Percentiles rank a stretch among this genome's conserved stretches.
Evolutionary conservation across 495 filamentous ascomycete species (phyloP).

Genomic region (Annulohypoxylon stygium): DNA sequence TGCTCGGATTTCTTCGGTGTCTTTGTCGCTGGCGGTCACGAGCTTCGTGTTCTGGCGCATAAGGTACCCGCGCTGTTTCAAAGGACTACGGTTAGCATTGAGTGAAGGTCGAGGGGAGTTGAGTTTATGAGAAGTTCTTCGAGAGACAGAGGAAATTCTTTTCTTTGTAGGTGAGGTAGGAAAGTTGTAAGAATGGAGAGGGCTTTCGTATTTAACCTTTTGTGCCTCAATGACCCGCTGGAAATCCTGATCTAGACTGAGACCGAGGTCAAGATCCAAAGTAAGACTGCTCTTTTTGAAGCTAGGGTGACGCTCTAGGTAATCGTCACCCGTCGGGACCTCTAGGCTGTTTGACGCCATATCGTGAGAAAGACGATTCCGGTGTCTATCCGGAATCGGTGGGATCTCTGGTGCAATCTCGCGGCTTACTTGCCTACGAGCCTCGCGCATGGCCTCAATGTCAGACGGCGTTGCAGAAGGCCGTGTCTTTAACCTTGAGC

Average conservation of each 20-base stretch:
- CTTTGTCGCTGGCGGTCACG: conserved; percentile 84
- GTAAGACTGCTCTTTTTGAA: conserved; percentile 71
- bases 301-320: conserved; percentile 65
- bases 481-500: conserved; percentile 88
- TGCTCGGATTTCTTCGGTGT: conserved; percentile 62
- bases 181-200: conserved; percentile 50
- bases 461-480: conserved; percentile 90
- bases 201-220: conserved; percentile 84
- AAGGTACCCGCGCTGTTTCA: conserved; percentile 92
- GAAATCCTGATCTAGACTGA: conserved; percentile 91
- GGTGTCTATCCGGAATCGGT: conserved; percentile 71
- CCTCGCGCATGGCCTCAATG: conserved; percentile 86
- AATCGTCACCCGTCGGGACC: conserved; percentile 50
- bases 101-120: conserved; percentile 3
- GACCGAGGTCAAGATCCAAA: conserved; percentile 83
- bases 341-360: conserved; percentile 52
- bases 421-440: conserved; percentile 85
- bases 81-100: conserved; percentile 70
- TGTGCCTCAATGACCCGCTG: conserved; percentile 95
- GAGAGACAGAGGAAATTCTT: conserved; percentile 29
- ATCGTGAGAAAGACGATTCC: conserved; percentile 63
- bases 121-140: conserved; percentile 21
- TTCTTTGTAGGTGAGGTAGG: conserved; percentile 36
- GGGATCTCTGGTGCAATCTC: conserved; percentile 69
- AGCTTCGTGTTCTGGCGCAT: conserved; percentile 99